Conservation (phyloP, 176 grass and related monocot species). For the Calamus simplicifolius region DNA sequence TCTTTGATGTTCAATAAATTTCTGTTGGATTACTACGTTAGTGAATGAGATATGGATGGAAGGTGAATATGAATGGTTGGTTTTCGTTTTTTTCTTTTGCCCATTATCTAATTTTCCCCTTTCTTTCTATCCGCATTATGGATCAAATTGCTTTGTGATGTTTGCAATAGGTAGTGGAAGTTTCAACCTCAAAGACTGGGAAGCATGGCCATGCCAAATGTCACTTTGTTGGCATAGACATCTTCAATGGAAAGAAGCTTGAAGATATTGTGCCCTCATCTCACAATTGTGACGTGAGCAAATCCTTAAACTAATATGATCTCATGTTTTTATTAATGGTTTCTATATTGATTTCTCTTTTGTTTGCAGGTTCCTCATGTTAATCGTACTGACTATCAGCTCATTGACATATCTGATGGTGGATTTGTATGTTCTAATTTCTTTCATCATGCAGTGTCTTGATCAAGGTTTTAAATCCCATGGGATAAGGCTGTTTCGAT, state of each 20-base stretch:
- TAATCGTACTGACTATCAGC: conserved; percentile 81
- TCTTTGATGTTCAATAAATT: too few species aligned
- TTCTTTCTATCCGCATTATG: too few species aligned
- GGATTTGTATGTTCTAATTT: conserved; percentile 62
- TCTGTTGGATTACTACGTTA: too few species aligned
- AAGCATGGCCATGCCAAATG: conserved; percentile 95
- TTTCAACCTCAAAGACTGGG: conserved; percentile 95
- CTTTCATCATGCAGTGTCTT: background rate
- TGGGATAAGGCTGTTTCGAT: too few species aligned
- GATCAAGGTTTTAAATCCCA: too few species aligned
- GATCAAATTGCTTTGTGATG: background rate
- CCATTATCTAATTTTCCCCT: too few species aligned
- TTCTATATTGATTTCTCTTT: conserved; percentile 1
- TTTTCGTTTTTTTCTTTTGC: too few species aligned
- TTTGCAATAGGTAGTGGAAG: conserved; percentile 72
- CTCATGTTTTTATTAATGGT: background rate
- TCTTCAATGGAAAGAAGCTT: conserved; percentile 94
- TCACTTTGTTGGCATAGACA: conserved; percentile 89
- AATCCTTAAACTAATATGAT: background rate
- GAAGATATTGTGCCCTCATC: conserved; percentile 97
- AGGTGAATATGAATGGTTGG: too few species aligned
- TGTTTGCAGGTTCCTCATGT: conserved; percentile 74
- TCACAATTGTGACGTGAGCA: conserved; percentile 88
- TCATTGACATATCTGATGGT: conserved; percentile 98
- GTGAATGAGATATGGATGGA: too few species aligned